These are phyloP conservation scores for Pseudisothecium myosuroides DNA, from an alignment of 225 moss, liverwort and hornwort genomes.

Conservation along the genomic window DNA sequence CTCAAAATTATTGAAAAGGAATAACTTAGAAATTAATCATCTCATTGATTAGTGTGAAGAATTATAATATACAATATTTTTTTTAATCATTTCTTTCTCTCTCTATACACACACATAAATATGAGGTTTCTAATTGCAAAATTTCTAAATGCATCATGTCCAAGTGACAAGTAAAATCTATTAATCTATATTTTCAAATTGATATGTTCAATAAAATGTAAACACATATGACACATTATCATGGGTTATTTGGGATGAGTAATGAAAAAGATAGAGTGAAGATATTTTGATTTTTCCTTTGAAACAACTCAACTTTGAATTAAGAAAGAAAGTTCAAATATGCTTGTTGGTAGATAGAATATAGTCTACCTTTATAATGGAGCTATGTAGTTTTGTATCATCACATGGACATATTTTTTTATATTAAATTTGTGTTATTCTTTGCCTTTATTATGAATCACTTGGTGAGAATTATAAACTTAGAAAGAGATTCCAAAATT, in stretches of 20 bases:
- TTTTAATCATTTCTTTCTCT: not conserved
- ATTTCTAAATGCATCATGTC: not conserved
- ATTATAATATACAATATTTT: not conserved
- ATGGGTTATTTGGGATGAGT: no score
- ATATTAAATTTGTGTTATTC: no score
- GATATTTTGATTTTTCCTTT: not conserved
- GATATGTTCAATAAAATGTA: not conserved
- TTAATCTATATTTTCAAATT: not conserved
- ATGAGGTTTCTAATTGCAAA: not conserved
- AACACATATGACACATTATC: not conserved
- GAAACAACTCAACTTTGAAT: not conserved
- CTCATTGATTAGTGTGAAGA: not conserved
- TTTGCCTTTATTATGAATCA: rapidly evolving
- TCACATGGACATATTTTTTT: not conserved
- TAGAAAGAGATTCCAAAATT: not conserved
- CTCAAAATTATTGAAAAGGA: not conserved
- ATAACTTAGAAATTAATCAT: not conserved
- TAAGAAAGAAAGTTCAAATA: no score
- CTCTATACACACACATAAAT: no score
- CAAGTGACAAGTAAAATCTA: not conserved
- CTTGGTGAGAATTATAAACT: not conserved
- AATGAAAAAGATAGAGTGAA: not conserved
- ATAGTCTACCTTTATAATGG: not conserved
- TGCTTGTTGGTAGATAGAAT: not conserved
- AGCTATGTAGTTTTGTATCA: not conserved